Percentiles rank a stretch among this genome's conserved stretches.
Conservation (phyloP, 768 basidiomycete species). For the Rhodosporidiobolus sp. region DNA sequence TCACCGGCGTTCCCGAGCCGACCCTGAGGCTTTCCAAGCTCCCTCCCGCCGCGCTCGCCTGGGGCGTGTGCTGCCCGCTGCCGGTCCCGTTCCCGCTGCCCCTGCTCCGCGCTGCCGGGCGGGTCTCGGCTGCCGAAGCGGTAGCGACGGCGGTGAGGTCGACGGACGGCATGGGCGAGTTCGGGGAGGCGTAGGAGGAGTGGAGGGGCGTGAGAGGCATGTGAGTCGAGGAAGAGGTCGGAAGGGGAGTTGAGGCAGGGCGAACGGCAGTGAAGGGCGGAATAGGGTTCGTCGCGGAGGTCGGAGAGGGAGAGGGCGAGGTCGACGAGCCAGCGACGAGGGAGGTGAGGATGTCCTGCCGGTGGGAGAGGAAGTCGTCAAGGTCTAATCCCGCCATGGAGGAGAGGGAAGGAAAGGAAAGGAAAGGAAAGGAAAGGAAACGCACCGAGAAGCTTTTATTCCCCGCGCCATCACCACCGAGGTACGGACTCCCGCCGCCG, state of each 20-base stretch:
- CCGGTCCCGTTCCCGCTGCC: background rate
- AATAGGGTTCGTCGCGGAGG: background rate
- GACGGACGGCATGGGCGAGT: conserved; percentile 10
- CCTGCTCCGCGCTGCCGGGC: background rate
- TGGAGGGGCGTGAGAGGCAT: background rate
- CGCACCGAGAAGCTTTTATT: conserved; percentile 17
- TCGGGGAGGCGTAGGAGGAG: conserved; percentile 16
- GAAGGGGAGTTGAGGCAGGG: background rate
- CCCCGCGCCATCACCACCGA: conserved; percentile 2
- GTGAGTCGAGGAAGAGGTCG: background rate
- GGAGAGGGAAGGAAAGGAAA: too few species aligned
- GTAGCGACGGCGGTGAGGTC: conserved; percentile 11
- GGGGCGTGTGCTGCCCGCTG: background rate
- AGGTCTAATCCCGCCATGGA: too few species aligned
- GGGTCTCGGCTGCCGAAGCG: background rate
- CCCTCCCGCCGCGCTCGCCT: background rate
- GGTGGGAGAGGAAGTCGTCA: background rate
- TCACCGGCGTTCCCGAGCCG: conserved; percentile 2
- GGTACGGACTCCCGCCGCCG: background rate
- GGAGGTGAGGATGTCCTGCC: conserved; percentile 29
- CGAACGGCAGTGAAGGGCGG: background rate
- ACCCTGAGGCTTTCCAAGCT: background rate
- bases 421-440: background rate
- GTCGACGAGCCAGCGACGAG: conserved; percentile 18
- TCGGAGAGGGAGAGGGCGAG: background rate